Evolutionary conservation across 2,329 filamentous ascomycete species (phyloP), one percentile per base, ranked within the genome.

Genomic region (Orbilia javanica): DNA sequence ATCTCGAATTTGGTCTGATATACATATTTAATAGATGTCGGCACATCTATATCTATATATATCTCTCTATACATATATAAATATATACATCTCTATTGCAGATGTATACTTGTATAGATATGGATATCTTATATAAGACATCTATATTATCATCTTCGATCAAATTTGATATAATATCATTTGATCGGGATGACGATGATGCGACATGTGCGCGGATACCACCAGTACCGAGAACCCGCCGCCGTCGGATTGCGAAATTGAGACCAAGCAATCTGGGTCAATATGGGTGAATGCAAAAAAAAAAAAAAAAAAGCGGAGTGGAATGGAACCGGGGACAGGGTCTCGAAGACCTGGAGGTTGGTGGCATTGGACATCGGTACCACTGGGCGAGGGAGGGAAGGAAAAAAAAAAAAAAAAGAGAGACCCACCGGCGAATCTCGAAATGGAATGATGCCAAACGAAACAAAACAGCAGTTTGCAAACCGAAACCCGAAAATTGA

Each of bases 201-300:
- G 53, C 53, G 34, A 60, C 25, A 52, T 60, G 48, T 46, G 71
- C 64, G 69, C 74, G 74, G 74, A 52, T 71, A 27, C 60, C 44
- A 72, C 11, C 66, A 53, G 62, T 78, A 53, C 74, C 74, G 74
- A 72, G 60, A 53, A 53, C 31, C 74, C 55, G 42, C 66, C 44
- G 42, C 42, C 42, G 44, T 66, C 73, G 67, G 52, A 72, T 78
- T 72, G 67, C 62, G 62, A 78, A 69, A 78, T 78, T 72, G 74
- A 29, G 18, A 39, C 57, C 55, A 60, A 11, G 52, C n/a, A n/a
- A n/a, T n/a, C n/a, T n/a, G n/a, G n/a, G n/a, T 11, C 67, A 78
- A 78, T 78, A 48, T 68, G 67, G 74, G 46, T 66, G 74, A 78
- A 72, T 70, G 55, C 55, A 5, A 42, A 55, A 60, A 39, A n/a